Base-by-base conservation (phyloP, 345 rosid genomes). In the Reutealis trisperma region DNA sequence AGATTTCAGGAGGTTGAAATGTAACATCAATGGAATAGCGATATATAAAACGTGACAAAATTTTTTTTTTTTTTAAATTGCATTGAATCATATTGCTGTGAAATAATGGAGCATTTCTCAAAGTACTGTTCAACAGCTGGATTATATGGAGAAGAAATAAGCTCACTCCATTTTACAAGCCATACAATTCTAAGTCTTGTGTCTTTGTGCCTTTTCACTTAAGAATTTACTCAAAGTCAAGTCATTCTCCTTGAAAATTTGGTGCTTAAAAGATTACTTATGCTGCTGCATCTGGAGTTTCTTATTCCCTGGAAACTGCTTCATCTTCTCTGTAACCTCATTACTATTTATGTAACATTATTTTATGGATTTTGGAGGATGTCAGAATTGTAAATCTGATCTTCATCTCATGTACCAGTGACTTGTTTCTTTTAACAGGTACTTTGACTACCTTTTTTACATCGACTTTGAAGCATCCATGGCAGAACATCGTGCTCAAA, bases 381-480 rank as follows among this genome's bases (percentile, higher is more conserved):
- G 60, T 21, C 14, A 47, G 30, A 73, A 37, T 37, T 6, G 6
- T 37, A 37, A 4, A 37, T 27, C 12, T 41, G 44, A 47, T n/a
- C 21, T 30, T 30, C 32, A 6, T 22, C 47, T 62, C 18, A 16
- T 61, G 51, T 54, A 14, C 30, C 12, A 24, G 18, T 22, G 63
- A 30, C 65, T 24, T 62, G 44, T 79, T 68, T 83, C 47, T 82
- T 75, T 66, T 75, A 71, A 71, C 86, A 96, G 99, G 89, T 92
- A 87, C 84, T 93, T 96, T 51, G 98, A 96, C 85, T 93, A 93
- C 86, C 88, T 96, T 22, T 96, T 96, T 79, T 93, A 88, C 80
- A 83, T 91, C 14, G 99, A 96, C 73, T 91, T 96, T 74, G 95
- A 92, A 83, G 98, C 99, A 52, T 96, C 99, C 24, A 92, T 93